Conservation (phyloP, 1,284 basidiomycete genomes). For the Pyrrhoderma lamaoense region DNA sequence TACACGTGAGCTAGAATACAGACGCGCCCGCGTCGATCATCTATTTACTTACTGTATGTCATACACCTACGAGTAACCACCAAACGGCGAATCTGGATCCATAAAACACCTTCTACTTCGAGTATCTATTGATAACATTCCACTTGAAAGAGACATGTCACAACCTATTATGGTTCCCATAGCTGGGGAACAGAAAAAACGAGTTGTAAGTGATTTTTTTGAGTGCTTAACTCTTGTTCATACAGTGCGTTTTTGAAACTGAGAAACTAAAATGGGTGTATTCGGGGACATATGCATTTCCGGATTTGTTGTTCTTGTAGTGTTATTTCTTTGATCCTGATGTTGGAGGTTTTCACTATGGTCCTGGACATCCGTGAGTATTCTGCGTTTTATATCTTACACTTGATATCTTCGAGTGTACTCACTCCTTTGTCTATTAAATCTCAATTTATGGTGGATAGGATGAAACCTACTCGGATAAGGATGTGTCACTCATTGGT, state of each 20-base stretch:
- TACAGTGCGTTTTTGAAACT: neutral
- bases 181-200: slow-evolving; percentile 76
- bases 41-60: neutral
- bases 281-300: neutral
- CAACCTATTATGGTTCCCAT: slow-evolving; percentile 48
- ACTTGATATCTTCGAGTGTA: too few species aligned
- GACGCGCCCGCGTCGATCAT: slow-evolving; percentile 3
- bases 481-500: slow-evolving; percentile 99
- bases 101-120: too few species aligned
- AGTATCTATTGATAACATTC: too few species aligned
- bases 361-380: slow-evolving; percentile 80
- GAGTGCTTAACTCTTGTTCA: slow-evolving; percentile 34
- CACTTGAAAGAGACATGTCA: too few species aligned
- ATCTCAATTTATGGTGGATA: slow-evolving; percentile 30
- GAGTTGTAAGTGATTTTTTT: slow-evolving; percentile 58
- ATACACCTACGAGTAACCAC: too few species aligned
- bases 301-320: slow-evolving; percentile 35
- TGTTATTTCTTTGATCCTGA: slow-evolving; percentile 99
- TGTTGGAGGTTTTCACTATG: slow-evolving; percentile 98
- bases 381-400: neutral
- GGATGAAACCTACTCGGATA: slow-evolving; percentile 96
- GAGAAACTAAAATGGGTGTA: neutral
- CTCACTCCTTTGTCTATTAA: slow-evolving; percentile 6
- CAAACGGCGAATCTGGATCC: too few species aligned
- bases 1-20: too few species aligned